A percentile compares a stretch with the other conserved stretches of the same genome.
Conservation (phyloP, 768 basidiomycete species). For the Leccinellum albellum region DNA sequence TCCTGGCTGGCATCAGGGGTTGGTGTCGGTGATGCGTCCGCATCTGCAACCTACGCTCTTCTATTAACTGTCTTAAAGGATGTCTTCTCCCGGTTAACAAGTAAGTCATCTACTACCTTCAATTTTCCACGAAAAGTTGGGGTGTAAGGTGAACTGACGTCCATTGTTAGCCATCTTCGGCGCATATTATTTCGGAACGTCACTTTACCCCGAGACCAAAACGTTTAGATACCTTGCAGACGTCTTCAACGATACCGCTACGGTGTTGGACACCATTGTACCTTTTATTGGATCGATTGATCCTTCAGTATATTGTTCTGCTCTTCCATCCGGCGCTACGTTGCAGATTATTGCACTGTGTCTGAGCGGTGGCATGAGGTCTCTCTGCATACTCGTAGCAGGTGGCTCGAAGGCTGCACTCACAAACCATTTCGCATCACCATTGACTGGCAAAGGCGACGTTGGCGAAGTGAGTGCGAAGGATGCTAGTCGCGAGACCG, state of each 20-base stretch:
- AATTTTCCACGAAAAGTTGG: neutral
- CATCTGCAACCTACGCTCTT: slow-evolving; percentile 62
- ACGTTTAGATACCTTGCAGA: slow-evolving; percentile 66
- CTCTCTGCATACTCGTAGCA: slow-evolving; percentile 60
- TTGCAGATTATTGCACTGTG: slow-evolving; percentile 51
- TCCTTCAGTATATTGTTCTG: slow-evolving; percentile 33
- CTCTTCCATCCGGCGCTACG: slow-evolving; percentile 24
- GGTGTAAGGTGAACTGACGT: neutral
- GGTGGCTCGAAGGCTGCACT: slow-evolving; percentile 70
- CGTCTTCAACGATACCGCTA: slow-evolving; percentile 57
- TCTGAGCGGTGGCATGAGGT: slow-evolving; percentile 53
- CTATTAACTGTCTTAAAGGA: slow-evolving; percentile 66
- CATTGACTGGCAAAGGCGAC: slow-evolving; percentile 50
- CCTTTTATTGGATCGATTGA: slow-evolving; percentile 43
- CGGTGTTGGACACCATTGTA: slow-evolving; percentile 57
- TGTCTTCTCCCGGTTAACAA: slow-evolving; percentile 57
- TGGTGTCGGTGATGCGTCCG: slow-evolving; percentile 66
- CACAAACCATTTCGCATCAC: slow-evolving; percentile 60
- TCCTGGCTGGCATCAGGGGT: slow-evolving; percentile 40
- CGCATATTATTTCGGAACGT: slow-evolving; percentile 60
- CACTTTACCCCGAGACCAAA: slow-evolving; percentile 67
- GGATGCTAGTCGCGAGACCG: slow-evolving; percentile 68
- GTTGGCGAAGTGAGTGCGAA: slow-evolving; percentile 72
- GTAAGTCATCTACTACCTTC: slow-evolving; percentile 34
- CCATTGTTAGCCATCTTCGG: slow-evolving; percentile 52